A percentile compares a stretch with the other conserved stretches of the same genome.
These are phyloP conservation scores for Arthroderma sp. DNA, from an alignment of 2,329 filamentous ascomycete genomes.

Conservation along the genomic window DNA sequence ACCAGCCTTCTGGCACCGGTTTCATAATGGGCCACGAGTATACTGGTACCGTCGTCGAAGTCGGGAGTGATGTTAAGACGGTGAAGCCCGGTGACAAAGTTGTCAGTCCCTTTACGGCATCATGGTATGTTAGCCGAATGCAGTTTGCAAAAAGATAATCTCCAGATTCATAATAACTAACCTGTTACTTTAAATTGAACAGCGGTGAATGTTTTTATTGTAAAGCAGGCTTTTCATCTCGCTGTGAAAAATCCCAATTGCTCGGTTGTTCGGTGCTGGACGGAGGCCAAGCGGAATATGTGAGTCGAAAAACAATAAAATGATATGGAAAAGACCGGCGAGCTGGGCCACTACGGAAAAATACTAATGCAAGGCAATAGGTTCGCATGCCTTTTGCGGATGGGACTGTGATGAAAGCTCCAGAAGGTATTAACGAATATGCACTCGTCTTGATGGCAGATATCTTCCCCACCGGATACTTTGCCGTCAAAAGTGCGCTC, in stretches of 20 bases:
- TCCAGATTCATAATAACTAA: not conserved
- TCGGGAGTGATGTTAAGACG: slow-evolving; percentile 53
- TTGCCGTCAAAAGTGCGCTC: slow-evolving; percentile 68
- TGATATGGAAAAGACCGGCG: not conserved
- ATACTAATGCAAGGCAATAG: slow-evolving; percentile 16
- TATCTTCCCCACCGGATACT: slow-evolving; percentile 77
- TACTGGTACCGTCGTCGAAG: slow-evolving; percentile 58
- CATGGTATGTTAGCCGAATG: slow-evolving; percentile 43
- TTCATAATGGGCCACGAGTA: slow-evolving; percentile 72
- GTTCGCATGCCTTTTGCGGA: slow-evolving; percentile 69
- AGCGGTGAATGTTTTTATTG: slow-evolving; percentile 75
- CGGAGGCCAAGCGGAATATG: slow-evolving; percentile 70
- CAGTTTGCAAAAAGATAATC: not conserved
- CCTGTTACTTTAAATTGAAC: not conserved
- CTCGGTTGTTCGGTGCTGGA: slow-evolving; percentile 60
- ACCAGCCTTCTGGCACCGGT: slow-evolving; percentile 53
- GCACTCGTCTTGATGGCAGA: slow-evolving; percentile 80
- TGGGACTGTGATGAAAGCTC: slow-evolving; percentile 63
- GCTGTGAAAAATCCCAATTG: slow-evolving; percentile 56
- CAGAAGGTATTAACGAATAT: slow-evolving; percentile 56
- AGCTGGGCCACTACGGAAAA: not conserved
- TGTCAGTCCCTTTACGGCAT: slow-evolving; percentile 71
- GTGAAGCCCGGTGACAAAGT: slow-evolving; percentile 64
- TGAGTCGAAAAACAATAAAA: slow-evolving; percentile 16
- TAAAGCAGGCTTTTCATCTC: slow-evolving; percentile 58